These are phyloP conservation scores for Neonectria hederae DNA, from an alignment of 2,329 filamentous ascomycete genomes.

Conservation along the genomic window DNA sequence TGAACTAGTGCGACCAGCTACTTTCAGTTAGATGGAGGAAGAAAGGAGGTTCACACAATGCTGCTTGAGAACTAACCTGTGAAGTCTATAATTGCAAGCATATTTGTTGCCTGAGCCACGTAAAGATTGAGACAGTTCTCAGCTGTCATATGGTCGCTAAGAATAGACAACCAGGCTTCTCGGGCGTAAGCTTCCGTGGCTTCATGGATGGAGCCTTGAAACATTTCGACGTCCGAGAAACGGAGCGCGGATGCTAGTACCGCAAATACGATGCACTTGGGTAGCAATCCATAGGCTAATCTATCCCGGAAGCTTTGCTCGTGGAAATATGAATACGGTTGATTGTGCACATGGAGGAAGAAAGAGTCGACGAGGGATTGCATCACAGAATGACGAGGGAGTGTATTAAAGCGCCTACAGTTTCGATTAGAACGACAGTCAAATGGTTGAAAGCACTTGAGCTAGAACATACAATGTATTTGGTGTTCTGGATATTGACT, in stretches of 20 bases:
- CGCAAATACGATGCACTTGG: constrained; percentile 17
- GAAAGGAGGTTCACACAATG: neutral
- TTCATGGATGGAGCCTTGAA: constrained; percentile 6
- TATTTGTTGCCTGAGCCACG: constrained; percentile 16
- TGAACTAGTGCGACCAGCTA: constrained; percentile 21
- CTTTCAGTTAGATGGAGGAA: neutral
- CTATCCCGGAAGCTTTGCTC: constrained; percentile 17
- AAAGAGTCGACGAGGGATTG: constrained; percentile 14
- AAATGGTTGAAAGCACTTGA: neutral
- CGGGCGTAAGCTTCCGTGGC: constrained; percentile 19
- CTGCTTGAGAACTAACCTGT: constrained; percentile 7
- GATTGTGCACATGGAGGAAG: constrained; percentile 21
- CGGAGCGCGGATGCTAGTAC: constrained; percentile 18
- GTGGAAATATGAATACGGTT: constrained; percentile 26
- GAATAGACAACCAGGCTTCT: constrained; percentile 20
- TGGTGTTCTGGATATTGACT: neutral
- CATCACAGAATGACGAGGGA: constrained; percentile 8
- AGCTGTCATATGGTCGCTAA: constrained; percentile 18
- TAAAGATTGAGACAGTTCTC: constrained; percentile 12
- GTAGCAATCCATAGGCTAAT: constrained; percentile 3
- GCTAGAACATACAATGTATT: neutral
- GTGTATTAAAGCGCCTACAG: neutral
- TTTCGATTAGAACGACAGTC: neutral
- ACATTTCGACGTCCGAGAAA: constrained; percentile 16
- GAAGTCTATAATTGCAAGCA: constrained; percentile 21